phyloP scores from a whole-genome alignment of 495 filamentous ascomycete genomes.

The Aspergillus bertholletiae region DNA sequence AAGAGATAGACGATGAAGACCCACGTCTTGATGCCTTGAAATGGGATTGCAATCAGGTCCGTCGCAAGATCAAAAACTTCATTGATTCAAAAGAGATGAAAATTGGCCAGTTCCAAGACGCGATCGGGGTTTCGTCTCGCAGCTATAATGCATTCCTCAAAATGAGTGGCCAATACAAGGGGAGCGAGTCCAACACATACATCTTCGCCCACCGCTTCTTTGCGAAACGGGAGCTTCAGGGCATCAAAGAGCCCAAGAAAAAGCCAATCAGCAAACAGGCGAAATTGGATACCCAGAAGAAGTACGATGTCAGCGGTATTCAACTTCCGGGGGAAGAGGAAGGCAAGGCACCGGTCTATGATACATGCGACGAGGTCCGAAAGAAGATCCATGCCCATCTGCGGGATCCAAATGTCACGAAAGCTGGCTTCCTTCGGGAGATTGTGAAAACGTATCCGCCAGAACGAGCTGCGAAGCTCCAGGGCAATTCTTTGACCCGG shows the following conservation, averaged over 20 bases:
- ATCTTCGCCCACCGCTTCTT: slow-evolving; percentile 1
- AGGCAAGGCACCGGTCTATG: slow-evolving; percentile 1
- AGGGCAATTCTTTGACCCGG: background rate
- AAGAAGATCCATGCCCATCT: slow-evolving; percentile 13
- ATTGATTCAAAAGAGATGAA: slow-evolving; percentile 9
- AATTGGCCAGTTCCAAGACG: slow-evolving; percentile 7
- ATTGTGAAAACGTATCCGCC: slow-evolving; percentile 8
- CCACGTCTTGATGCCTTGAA: background rate
- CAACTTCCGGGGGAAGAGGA: slow-evolving; percentile 6
- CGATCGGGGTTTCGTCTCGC: background rate
- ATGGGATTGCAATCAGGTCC: slow-evolving; percentile 7
- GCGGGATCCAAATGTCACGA: background rate
- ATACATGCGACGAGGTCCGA: slow-evolving; percentile 13
- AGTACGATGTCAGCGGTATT: slow-evolving; percentile 12
- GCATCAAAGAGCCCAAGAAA: slow-evolving; percentile 2
- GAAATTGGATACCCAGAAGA: background rate
- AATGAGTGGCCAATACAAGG: slow-evolving; percentile 5
- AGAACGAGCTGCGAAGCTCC: background rate
- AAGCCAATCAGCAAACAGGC: background rate
- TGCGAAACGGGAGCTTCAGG: slow-evolving; percentile 4
- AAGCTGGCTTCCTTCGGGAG: slow-evolving; percentile 8
- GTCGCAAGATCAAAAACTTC: slow-evolving; percentile 9
- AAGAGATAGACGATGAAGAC: slow-evolving; percentile 7
- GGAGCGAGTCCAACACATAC: slow-evolving; percentile 8
- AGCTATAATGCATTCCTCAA: slow-evolving; percentile 11